Percentiles rank a stretch among this genome's conserved stretches.
Evolutionary conservation across 2,329 filamentous ascomycete genomes (phyloP).

Genomic region (Fusarium sp.): DNA sequence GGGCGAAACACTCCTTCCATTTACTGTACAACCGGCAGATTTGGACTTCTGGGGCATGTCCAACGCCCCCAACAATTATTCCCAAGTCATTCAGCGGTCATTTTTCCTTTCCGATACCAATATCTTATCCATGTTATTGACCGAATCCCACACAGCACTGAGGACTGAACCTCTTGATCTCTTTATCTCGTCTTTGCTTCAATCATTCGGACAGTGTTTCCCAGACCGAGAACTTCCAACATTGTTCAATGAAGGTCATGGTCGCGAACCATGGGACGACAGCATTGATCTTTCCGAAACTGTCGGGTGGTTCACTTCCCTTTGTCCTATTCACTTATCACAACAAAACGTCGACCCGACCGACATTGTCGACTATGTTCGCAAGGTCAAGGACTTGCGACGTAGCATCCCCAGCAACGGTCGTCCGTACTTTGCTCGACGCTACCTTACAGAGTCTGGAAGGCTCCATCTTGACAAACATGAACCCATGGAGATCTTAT

Average conservation of each 20-base stretch:
- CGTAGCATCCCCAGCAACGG: conserved; percentile 28
- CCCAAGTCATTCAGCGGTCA: background rate
- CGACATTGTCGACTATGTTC: conserved; percentile 20
- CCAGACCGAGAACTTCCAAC: conserved; percentile 49
- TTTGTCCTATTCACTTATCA: conserved; percentile 50
- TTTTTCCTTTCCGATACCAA: conserved; percentile 16
- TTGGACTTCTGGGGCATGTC: conserved; percentile 40
- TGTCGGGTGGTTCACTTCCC: conserved; percentile 61
- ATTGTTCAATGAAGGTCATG: conserved; percentile 58
- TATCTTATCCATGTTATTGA: conserved; percentile 25
- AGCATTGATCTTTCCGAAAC: conserved; percentile 53
- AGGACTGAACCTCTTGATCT: conserved; percentile 55
- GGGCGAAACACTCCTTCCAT: background rate
- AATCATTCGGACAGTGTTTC: conserved; percentile 53
- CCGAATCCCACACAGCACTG: conserved; percentile 47
- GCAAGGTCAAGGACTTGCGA: conserved; percentile 22
- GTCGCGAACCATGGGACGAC: conserved; percentile 53
- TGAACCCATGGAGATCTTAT: conserved; percentile 26
- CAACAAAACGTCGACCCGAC: background rate
- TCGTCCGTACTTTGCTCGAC: conserved; percentile 28
- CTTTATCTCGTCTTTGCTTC: conserved; percentile 50
- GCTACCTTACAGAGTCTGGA: conserved; percentile 4
- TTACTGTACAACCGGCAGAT: conserved; percentile 8
- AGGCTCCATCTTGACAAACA: background rate
- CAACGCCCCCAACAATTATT: conserved; percentile 15